Evolutionary conservation across 768 basidiomycete species (phyloP).

Genomic region (Podaxis rugospora): DNA sequence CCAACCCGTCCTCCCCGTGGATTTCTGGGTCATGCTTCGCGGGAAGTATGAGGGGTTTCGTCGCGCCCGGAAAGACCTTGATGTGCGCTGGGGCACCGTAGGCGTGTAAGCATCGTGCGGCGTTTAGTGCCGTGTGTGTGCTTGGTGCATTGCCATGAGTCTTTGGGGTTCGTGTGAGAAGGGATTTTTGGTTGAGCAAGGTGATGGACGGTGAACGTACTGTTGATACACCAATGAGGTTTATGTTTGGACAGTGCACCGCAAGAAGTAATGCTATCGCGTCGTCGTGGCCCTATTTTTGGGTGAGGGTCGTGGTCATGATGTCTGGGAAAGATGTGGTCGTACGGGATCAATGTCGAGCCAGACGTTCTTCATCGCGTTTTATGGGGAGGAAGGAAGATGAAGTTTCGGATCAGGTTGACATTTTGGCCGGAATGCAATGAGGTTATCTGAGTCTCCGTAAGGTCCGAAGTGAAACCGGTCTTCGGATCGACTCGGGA

Average conservation of each 20-base stretch:
- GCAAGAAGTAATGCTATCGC: conserved; percentile 81
- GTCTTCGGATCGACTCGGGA: too few species aligned
- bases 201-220: conserved; percentile 32
- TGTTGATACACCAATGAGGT: conserved; percentile 80
- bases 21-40: conserved; percentile 70
- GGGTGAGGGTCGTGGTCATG: neutral
- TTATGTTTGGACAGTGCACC: conserved; percentile 56
- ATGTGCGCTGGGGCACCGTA: conserved; percentile 60
- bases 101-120: conserved; percentile 70
- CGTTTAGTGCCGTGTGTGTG: conserved; percentile 63
- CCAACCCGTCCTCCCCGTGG: conserved; percentile 80
- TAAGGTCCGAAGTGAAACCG: too few species aligned
- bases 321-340: neutral
- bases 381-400: too few species aligned
- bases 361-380: conserved; percentile 42
- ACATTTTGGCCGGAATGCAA: too few species aligned
- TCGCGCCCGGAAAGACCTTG: conserved; percentile 65
- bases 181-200: neutral
- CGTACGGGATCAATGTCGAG: conserved; percentile 65
- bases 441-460: too few species aligned
- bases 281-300: conserved; percentile 81
- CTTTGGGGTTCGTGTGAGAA: conserved; percentile 28
- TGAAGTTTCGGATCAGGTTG: too few species aligned
- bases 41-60: conserved; percentile 61
- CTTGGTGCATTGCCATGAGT: conserved; percentile 77